These are phyloP conservation scores for Botrytis cinerea DNA, from an alignment of 2,329 filamentous ascomycete species.

Conservation along the genomic window DNA sequence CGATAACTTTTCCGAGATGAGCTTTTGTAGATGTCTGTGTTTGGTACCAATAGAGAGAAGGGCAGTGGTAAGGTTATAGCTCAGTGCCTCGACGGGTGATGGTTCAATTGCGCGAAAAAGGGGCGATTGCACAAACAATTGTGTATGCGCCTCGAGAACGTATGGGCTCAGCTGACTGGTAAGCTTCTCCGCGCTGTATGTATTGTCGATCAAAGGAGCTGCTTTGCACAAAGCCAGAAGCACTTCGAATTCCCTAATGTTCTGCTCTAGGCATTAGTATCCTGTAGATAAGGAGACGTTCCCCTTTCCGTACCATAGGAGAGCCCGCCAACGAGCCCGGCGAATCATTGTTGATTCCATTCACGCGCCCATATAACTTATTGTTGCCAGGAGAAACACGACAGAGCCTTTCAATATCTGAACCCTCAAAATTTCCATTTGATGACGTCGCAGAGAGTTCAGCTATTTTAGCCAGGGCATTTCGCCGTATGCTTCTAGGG, in stretches of 20 bases:
- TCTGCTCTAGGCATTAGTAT: conserved; percentile 52
- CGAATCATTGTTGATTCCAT: conserved; percentile 50
- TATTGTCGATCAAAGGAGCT: conserved; percentile 70
- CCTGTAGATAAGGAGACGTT: background rate
- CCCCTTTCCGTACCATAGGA: conserved; percentile 56
- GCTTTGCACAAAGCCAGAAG: conserved; percentile 90
- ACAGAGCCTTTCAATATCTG: conserved; percentile 64
- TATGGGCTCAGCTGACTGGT: conserved; percentile 80
- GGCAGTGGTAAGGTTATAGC: conserved; percentile 75
- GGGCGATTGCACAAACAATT: conserved; percentile 76
- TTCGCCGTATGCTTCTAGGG: conserved; percentile 59
- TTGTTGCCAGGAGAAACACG: conserved; percentile 55
- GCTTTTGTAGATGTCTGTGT: conserved; percentile 67
- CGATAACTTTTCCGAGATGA: conserved; percentile 66
- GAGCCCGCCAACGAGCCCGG: conserved; percentile 52
- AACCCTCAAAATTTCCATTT: conserved; percentile 57
- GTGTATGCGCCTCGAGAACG: conserved; percentile 79
- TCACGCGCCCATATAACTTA: conserved; percentile 47
- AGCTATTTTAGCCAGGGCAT: conserved; percentile 66
- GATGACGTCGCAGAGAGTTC: conserved; percentile 59
- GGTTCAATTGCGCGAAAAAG: conserved; percentile 81
- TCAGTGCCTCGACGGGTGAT: conserved; percentile 83
- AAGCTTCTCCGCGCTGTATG: conserved; percentile 74
- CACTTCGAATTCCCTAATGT: conserved; percentile 86
- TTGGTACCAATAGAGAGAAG: conserved; percentile 78